Percentiles rank a stretch among this genome's conserved stretches.
phyloP scores from a whole-genome alignment of 371 early-diverging fungal species.

The Mortierella polycephala region DNA sequence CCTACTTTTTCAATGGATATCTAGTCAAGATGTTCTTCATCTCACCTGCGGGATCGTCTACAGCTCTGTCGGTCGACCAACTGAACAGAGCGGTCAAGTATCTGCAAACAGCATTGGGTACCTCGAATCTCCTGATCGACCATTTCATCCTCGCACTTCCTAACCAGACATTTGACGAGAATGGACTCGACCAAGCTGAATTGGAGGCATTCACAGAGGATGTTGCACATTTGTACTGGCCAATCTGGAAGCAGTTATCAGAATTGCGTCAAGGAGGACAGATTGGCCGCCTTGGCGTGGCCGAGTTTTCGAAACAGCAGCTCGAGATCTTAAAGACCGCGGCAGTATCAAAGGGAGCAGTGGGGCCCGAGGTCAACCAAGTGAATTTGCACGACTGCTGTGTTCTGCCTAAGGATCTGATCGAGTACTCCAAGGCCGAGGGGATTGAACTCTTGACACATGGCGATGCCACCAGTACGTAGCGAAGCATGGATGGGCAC shows the following conservation, averaged over 20 bases:
- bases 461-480: slow-evolving; percentile 55
- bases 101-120: slow-evolving; percentile 56
- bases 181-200: slow-evolving; percentile 50
- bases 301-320: slow-evolving; percentile 48
- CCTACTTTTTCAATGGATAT: not conserved
- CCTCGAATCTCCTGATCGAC: slow-evolving; percentile 56
- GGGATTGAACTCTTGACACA: slow-evolving; percentile 62
- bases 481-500: no score
- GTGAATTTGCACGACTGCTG: slow-evolving; percentile 63
- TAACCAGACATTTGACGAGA: slow-evolving; percentile 49
- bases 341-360: slow-evolving; percentile 12
- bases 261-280: slow-evolving; percentile 32
- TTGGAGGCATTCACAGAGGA: slow-evolving; percentile 22
- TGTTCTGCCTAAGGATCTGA: slow-evolving; percentile 59
- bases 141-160: slow-evolving; percentile 61
- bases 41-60: slow-evolving; percentile 20
- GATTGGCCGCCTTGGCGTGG: slow-evolving; percentile 45
- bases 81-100: slow-evolving; percentile 55
- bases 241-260: slow-evolving; percentile 41
- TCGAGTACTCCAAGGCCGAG: slow-evolving; percentile 58
- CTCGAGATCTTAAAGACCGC: slow-evolving; percentile 33
- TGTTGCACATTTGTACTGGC: slow-evolving; percentile 19
- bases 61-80: slow-evolving; percentile 37
- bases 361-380: slow-evolving; percentile 53
- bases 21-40: slow-evolving; percentile 64